phyloP scores from a whole-genome alignment of 2,329 filamentous ascomycete species.

The Zymoseptoria pseudotritici region DNA sequence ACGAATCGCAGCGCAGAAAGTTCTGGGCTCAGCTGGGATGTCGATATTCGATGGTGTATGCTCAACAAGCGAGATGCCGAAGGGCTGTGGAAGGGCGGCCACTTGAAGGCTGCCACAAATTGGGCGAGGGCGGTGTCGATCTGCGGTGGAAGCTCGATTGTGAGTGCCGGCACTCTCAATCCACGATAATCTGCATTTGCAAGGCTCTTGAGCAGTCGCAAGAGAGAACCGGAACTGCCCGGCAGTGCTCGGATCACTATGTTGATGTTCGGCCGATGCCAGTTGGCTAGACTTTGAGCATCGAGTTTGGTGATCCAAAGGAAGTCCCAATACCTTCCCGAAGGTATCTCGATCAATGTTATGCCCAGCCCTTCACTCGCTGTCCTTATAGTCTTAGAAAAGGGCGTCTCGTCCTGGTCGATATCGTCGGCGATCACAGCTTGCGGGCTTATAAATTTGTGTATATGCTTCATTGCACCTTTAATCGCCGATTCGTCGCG shows the following conservation, averaged over 20 bases:
- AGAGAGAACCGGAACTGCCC: conserved; percentile 63
- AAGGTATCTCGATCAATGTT: conserved; percentile 70
- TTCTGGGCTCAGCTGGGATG: conserved; percentile 53
- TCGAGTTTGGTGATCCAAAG: conserved; percentile 76
- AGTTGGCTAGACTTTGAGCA: conserved; percentile 61
- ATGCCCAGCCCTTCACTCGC: conserved; percentile 47
- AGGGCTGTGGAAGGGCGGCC: conserved; percentile 53
- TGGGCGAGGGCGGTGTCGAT: conserved; percentile 58
- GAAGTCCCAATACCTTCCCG: conserved; percentile 53
- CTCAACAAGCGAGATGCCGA: conserved; percentile 48
- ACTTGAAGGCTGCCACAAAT: conserved; percentile 58
- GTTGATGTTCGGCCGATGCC: conserved; percentile 72
- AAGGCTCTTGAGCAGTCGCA: conserved; percentile 70
- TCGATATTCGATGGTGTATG: conserved; percentile 65
- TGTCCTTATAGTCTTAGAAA: conserved; percentile 53
- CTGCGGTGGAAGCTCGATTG: conserved; percentile 69
- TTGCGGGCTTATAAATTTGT: conserved; percentile 68
- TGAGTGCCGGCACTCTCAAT: conserved; percentile 63
- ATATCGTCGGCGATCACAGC: conserved; percentile 66
- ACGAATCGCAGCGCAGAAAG: conserved; percentile 69
- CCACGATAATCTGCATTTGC: conserved; percentile 67
- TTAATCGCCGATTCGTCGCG: conserved; percentile 60
- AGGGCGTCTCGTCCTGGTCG: conserved; percentile 58
- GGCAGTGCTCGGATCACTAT: conserved; percentile 73
- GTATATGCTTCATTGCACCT: conserved; percentile 63